Conservation (phyloP, 1,284 basidiomycete genomes). For the Fomes fomentarius region DNA sequence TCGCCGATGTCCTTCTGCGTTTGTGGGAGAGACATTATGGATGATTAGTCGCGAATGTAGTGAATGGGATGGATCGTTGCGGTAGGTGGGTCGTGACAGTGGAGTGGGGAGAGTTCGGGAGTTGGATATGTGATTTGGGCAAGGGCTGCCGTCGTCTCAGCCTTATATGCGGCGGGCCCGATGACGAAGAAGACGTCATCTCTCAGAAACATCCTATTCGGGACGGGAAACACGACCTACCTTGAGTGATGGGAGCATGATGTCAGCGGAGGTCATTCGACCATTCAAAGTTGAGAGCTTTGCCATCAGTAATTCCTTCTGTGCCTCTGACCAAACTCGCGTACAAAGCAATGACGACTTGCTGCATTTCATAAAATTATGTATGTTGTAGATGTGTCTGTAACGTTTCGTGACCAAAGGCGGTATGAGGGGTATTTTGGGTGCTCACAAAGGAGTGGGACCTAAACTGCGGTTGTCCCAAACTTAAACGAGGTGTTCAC, state of each 20-base stretch:
- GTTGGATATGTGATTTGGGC: slow-evolving; percentile 15
- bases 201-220: slow-evolving; percentile 4
- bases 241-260: slow-evolving; percentile 8
- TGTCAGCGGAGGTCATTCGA: slow-evolving; percentile 17
- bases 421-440: too few species aligned
- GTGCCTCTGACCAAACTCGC: too few species aligned
- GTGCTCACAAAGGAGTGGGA: too few species aligned
- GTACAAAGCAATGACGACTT: too few species aligned
- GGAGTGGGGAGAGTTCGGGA: slow-evolving; percentile 4
- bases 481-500: too few species aligned
- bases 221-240: slow-evolving; percentile 1
- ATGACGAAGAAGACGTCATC: slow-evolving; percentile 22
- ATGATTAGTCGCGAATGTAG: slow-evolving; percentile 10
- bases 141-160: background rate
- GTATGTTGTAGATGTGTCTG: too few species aligned
- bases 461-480: too few species aligned
- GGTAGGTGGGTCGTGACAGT: slow-evolving; percentile 11
- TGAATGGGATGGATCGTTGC: background rate
- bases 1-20: slow-evolving; percentile 62
- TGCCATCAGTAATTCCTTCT: too few species aligned
- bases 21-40: slow-evolving; percentile 62
- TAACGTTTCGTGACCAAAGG: too few species aligned
- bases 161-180: slow-evolving; percentile 13
- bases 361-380: too few species aligned
- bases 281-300: background rate